Base-by-base conservation (phyloP, 1,139 yeast species). In the Magnusiomyces magnusii region DNA sequence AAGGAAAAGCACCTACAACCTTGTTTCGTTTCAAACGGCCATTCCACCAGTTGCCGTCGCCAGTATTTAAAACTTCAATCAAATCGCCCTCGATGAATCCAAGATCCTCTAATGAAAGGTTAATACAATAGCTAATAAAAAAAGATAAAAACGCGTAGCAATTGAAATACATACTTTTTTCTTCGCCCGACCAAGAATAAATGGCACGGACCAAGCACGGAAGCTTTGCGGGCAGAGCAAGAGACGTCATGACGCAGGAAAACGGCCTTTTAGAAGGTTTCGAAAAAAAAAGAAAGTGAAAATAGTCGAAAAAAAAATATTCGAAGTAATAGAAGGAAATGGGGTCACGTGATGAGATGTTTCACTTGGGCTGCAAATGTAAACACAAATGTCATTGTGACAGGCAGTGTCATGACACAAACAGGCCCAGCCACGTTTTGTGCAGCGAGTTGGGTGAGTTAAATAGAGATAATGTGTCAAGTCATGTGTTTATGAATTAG, bases 21-120 rank as follows among this genome's bases (percentile, higher is more conserved):
- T 85, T 87, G 74, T 90, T 91, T 68, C 98, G 79, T 64, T 85
- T 76, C 60, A 92, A 79, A 63, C 80, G 78, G 1, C 99, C 99
- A 67, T 83, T 87, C 87, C 95, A 91, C 95, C 96, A 90, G 67
- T 86, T 85, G 25, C 95, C 96, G 69, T 92, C 96, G 9, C 93
- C 91, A 2, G 85, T 76, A 65, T 85, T 80, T 53, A 83, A 78
- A 5, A 93, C 96, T 63, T 91, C 96, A 66, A 93, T 87, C 55
- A 88, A 75, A 70, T 93, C 98, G 58, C 95, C 96, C 74, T 93
- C 98, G 53, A 92, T 80, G 71, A 93, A 93, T 0, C 98, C 98
- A 56, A 93, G 78, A 69, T 93, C 97, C 51, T 88, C 90, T 71
- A 52, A 41, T 41, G 36, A 31, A 7, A 31, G 36, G 7, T 31